Conservation (phyloP, 148 eudicot species). For the Amaranthus hypochondriacus region DNA sequence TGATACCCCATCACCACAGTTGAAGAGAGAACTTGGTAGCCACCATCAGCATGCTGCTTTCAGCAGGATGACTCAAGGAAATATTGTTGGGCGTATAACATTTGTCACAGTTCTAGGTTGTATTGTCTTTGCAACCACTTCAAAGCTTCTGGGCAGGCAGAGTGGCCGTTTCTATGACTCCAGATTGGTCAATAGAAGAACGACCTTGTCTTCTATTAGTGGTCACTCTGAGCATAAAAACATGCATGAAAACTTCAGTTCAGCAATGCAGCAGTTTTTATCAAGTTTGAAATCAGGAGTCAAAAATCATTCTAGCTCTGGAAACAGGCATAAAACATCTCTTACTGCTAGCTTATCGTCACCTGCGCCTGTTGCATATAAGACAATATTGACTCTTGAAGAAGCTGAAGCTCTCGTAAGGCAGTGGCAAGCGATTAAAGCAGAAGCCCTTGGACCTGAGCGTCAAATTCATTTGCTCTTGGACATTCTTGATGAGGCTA, state of each 20-base stretch:
- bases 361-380: conserved; percentile 34
- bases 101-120: conserved; percentile 65
- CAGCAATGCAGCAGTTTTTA: conserved; percentile 36
- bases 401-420: conserved; percentile 95
- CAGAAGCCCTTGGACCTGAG: conserved; percentile 91
- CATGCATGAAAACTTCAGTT: conserved; percentile 25
- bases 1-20: conserved; percentile 54
- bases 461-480: conserved; percentile 55
- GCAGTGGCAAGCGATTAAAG: conserved; percentile 89
- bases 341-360: conserved; percentile 48
- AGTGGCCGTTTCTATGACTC: conserved; percentile 35
- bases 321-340: conserved; percentile 37
- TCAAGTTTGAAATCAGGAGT: conserved; percentile 30
- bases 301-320: conserved; percentile 24
- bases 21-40: conserved; percentile 71
- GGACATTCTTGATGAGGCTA: conserved; percentile 82
- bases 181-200: conserved; percentile 32
- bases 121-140: conserved; percentile 42
- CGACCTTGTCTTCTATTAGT: conserved; percentile 29
- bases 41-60: conserved; percentile 38
- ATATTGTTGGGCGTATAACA: conserved; percentile 45
- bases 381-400: conserved; percentile 61
- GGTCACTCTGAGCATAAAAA: conserved; percentile 28
- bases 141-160: conserved; percentile 44
- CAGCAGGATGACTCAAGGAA: conserved; percentile 38